phyloP scores from a whole-genome alignment of 345 rosid species.

The Murraya koenigii region DNA sequence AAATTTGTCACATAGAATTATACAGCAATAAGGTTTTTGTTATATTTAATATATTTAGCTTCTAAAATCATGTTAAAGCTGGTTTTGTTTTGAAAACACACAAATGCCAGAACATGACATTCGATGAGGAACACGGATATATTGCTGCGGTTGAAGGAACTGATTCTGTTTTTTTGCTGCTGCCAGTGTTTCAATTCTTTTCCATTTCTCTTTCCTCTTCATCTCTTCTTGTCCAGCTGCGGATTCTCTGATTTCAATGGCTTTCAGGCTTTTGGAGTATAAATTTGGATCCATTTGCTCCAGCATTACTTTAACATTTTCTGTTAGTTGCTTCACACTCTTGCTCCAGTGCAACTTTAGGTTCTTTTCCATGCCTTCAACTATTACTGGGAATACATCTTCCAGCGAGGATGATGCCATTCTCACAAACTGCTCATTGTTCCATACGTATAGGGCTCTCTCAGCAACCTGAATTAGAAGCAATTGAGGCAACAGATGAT shows the following conservation, averaged over 20 bases:
- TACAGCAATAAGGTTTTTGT: neutral
- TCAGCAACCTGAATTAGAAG: conserved; percentile 46
- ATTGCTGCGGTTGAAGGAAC: conserved; percentile 14
- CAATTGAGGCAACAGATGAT: neutral
- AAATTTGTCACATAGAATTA: neutral
- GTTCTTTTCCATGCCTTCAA: conserved; percentile 61
- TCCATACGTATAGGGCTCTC: conserved; percentile 59
- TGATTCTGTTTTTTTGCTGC: conserved; percentile 32
- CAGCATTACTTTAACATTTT: conserved; percentile 50
- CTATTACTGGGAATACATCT: conserved; percentile 53
- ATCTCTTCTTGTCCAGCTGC: conserved; percentile 28
- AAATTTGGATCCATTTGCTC: conserved; percentile 47
- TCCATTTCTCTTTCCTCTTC: conserved; percentile 48
- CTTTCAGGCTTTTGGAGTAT: conserved; percentile 34
- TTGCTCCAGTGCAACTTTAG: conserved; percentile 59
- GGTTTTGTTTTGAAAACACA: neutral
- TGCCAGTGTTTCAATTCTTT: conserved; percentile 43
- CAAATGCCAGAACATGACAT: neutral
- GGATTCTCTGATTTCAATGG: conserved; percentile 24
- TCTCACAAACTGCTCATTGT: conserved; percentile 62
- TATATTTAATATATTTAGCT: neutral
- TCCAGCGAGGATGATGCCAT: conserved; percentile 47
- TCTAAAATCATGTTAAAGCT: neutral
- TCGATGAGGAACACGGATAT: conserved; percentile 24
- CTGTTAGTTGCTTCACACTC: conserved; percentile 58